These are phyloP conservation scores for Metarhizium robertsii DNA, from an alignment of 2,329 filamentous ascomycete species.

Conservation along the genomic window DNA sequence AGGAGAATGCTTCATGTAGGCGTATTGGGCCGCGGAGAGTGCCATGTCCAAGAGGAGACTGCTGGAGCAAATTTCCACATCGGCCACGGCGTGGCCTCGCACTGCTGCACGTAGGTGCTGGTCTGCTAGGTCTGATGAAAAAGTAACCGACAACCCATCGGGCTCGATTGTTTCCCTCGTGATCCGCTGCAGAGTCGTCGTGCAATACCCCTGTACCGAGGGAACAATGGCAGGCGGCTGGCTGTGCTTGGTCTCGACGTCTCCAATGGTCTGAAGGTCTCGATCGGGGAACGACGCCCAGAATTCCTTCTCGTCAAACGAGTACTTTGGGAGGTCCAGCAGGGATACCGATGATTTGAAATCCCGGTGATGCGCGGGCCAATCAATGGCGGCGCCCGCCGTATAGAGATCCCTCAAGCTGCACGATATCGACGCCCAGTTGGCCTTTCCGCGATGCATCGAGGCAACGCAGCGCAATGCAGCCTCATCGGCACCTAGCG, in stretches of 20 bases:
- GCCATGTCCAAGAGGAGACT: constrained; percentile 1
- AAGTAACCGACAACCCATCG: not conserved
- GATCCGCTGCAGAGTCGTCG: not conserved
- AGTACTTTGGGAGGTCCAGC: not conserved
- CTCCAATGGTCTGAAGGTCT: not conserved
- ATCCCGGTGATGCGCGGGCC: not conserved
- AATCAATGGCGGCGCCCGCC: not conserved
- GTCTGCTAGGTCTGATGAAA: not conserved
- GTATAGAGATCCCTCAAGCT: not conserved
- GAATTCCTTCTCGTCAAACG: not conserved
- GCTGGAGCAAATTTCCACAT: constrained; percentile 1
- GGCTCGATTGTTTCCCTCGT: not conserved
- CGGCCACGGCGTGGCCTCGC: not conserved
- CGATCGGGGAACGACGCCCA: not conserved
- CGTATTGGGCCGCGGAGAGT: constrained; percentile 1
- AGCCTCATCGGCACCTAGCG: not conserved
- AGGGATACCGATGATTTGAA: not conserved
- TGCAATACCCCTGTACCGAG: not conserved
- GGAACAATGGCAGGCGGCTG: not conserved
- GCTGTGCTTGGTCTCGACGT: not conserved
- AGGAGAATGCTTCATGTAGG: not conserved
- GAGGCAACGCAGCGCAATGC: not conserved
- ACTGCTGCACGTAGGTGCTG: not conserved
- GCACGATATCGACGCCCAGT: not conserved
- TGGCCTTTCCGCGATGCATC: not conserved